Evolutionary conservation across 148 eudicot genomes (phyloP).

Genomic region (Nepenthes mirabilis): DNA sequence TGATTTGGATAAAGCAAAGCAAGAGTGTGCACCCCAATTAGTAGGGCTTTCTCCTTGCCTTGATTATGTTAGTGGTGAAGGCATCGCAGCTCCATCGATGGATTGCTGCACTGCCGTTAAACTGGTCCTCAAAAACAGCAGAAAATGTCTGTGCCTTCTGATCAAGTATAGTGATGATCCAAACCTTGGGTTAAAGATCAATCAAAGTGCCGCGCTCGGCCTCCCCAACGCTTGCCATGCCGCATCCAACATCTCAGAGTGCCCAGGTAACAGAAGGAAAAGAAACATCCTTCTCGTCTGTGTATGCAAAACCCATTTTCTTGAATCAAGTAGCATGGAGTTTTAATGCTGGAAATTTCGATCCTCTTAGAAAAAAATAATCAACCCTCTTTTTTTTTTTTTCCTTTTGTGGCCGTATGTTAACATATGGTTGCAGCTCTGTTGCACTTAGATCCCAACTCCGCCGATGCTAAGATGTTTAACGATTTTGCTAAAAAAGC

Average conservation of each 20-base stretch:
- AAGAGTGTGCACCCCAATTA: conserved; percentile 40
- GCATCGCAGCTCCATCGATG: conserved; percentile 35
- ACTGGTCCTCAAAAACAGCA: conserved; percentile 37
- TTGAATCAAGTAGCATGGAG: no score
- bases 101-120: conserved; percentile 56
- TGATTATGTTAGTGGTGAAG: conserved; percentile 36
- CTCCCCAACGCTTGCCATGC: conserved; percentile 55
- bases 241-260: conserved; percentile 24
- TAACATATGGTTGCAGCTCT: conserved; percentile 22
- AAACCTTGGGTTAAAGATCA: conserved; percentile 58
- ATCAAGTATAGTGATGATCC: conserved; percentile 70
- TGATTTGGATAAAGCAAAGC: conserved; percentile 27
- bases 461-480: conserved; percentile 74
- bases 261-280: conserved; percentile 33
- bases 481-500: conserved; percentile 32
- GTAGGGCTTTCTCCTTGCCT: conserved; percentile 49
- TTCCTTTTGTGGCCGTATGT: no score
- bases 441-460: conserved; percentile 59
- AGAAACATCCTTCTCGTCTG: no score
- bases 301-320: no score
- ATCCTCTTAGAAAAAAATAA: no score
- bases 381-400: no score
- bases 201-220: conserved; percentile 51
- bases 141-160: conserved; percentile 59
- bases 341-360: no score